Conservation (phyloP, 2,329 filamentous ascomycete genomes). For the Ophiocordyceps unilateralis region DNA sequence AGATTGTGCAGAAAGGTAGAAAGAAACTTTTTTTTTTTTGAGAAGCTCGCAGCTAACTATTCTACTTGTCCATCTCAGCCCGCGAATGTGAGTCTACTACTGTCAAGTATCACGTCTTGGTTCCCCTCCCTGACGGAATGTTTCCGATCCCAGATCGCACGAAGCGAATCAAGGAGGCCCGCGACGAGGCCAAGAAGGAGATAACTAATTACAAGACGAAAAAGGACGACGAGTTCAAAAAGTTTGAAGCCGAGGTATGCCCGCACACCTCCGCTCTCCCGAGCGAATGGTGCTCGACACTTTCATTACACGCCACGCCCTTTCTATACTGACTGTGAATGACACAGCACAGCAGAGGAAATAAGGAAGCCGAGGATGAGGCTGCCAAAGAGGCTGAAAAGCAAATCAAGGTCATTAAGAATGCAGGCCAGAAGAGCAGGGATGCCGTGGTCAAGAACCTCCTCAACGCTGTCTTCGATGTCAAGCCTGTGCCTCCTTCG, state of each 20-base stretch:
- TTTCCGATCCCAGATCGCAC: slow-evolving; percentile 45
- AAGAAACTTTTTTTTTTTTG: not conserved
- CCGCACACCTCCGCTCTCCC: not conserved
- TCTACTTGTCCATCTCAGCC: slow-evolving; percentile 29
- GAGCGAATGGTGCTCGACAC: not conserved
- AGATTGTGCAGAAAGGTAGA: slow-evolving; percentile 92
- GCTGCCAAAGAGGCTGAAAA: not conserved
- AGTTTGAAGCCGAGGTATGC: slow-evolving; percentile 60
- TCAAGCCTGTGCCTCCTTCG: slow-evolving; percentile 46
- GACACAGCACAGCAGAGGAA: slow-evolving; percentile 72
- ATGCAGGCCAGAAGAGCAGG: slow-evolving; percentile 63
- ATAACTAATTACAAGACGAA: slow-evolving; percentile 79
- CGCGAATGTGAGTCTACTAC: slow-evolving; percentile 57
- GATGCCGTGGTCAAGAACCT: slow-evolving; percentile 68
- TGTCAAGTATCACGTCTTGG: too few relatives aligned
- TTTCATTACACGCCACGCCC: not conserved
- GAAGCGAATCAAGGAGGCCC: slow-evolving; percentile 91
- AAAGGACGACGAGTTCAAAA: slow-evolving; percentile 91
- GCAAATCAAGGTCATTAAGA: slow-evolving; percentile 69
- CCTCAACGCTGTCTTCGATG: slow-evolving; percentile 68
- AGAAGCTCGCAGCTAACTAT: slow-evolving; percentile 2
- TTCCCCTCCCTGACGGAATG: not conserved
- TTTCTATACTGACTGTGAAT: not conserved
- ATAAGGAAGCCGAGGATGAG: slow-evolving; percentile 52
- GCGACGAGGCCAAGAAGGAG: slow-evolving; percentile 92